A percentile compares a stretch with the other conserved stretches of the same genome.
Evolutionary conservation across 306 rosid genomes (phyloP).

Genomic region (Glycine latifolia): DNA sequence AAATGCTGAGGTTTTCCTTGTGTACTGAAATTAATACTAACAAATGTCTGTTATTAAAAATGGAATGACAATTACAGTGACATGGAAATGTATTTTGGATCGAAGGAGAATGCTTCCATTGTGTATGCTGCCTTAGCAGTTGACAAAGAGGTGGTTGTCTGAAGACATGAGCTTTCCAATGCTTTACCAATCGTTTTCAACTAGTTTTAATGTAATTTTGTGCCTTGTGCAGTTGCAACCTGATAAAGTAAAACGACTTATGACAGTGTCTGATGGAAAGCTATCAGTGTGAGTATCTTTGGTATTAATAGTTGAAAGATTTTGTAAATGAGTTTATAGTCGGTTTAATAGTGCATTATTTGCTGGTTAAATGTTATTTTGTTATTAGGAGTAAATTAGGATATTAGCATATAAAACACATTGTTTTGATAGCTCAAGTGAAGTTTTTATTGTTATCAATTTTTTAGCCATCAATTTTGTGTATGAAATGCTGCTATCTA

Average conservation of each 20-base stretch:
- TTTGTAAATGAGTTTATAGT: neutral
- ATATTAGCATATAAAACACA: neutral
- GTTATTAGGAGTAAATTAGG: neutral
- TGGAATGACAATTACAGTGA: conserved; percentile 62
- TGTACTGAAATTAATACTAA: conserved; percentile 4
- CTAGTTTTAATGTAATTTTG: conserved; percentile 1
- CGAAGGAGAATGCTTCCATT: conserved; percentile 73
- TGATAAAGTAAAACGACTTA: conserved; percentile 78
- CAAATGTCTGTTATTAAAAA: neutral
- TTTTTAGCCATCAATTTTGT: neutral
- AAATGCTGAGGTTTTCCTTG: conserved; percentile 9
- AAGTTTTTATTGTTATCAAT: neutral
- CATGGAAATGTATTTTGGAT: conserved; percentile 78
- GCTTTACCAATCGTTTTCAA: conserved; percentile 8
- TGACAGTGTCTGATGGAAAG: conserved; percentile 73
- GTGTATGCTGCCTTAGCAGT: conserved; percentile 72
- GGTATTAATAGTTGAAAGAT: conserved; percentile 3
- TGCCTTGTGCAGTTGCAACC: conserved; percentile 74
- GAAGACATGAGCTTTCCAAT: conserved; percentile 28
- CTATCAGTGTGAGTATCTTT: conserved; percentile 67
- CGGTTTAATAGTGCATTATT: conserved; percentile 10
- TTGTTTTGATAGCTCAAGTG: conserved; percentile 7
- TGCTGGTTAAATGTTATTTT: neutral
- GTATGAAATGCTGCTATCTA: conserved; percentile 2
- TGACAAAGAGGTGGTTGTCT: conserved; percentile 69